A percentile compares a stretch with the other conserved stretches of the same genome.
Evolutionary conservation across 2,329 filamentous ascomycete genomes (phyloP).

Genomic region (Tolypocladium tropicale): DNA sequence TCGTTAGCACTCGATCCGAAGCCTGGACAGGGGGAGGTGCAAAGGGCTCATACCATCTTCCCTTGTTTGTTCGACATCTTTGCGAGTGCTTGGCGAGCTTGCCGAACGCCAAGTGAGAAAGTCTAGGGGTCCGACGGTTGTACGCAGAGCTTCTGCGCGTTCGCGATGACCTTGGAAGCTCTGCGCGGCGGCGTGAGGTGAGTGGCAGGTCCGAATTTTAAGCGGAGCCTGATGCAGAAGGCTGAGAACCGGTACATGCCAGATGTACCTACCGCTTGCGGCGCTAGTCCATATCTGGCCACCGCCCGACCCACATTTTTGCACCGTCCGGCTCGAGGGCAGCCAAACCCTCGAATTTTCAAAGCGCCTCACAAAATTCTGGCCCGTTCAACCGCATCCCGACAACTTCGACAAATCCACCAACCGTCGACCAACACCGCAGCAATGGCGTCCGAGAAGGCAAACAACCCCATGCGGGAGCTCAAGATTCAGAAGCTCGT

Average conservation of each 20-base stretch:
- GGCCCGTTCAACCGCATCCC: constrained; percentile 13
- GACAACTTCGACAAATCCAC: constrained; percentile 23
- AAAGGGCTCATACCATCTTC: constrained; percentile 79
- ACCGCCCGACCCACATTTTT: constrained; percentile 10
- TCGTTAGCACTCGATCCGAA: constrained; percentile 51
- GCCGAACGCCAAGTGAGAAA: constrained; percentile 12
- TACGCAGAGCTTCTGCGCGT: constrained; percentile 29
- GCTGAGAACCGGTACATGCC: constrained; percentile 21
- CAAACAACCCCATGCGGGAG: constrained; percentile 98
- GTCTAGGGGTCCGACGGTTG: constrained; percentile 32
- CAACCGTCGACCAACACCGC: constrained; percentile 24
- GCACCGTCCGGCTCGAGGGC: constrained; percentile 22
- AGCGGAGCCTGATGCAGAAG: constrained; percentile 33
- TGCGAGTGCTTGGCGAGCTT: constrained; percentile 14
- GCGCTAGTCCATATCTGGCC: constrained; percentile 14
- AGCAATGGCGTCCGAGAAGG: constrained; percentile 62
- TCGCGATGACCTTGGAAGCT: constrained; percentile 30
- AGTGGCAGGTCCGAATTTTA: constrained; percentile 33
- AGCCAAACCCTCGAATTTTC: constrained; percentile 30
- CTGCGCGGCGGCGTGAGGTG: constrained; percentile 32
- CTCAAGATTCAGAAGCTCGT: constrained; percentile 99
- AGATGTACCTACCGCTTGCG: constrained; percentile 15
- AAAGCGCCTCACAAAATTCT: constrained; percentile 23
- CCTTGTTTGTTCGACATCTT: constrained; percentile 70
- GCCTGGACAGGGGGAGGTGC: constrained; percentile 26